Evolutionary conservation across 768 basidiomycete species (phyloP), one percentile per base, ranked within the genome.

Genomic region (Macrolepiota fuliginosa): DNA sequence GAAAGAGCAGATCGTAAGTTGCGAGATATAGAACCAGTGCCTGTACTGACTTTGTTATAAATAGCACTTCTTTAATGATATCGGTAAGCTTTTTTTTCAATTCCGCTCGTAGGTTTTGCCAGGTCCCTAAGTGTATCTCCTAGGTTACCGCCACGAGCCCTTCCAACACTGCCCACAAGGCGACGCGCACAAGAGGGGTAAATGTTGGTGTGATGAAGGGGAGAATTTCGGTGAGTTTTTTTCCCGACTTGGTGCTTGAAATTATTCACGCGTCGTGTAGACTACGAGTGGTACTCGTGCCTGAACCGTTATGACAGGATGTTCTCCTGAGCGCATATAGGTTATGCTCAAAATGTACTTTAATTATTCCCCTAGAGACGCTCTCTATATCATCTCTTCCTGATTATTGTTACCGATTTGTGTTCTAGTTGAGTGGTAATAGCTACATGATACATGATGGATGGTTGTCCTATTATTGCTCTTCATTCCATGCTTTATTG

Each of bases 121-220:
- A n/a, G n/a, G 7, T 39, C 24, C 17, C 29, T 55, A 59, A 32
- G 19, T 0, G 35, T 46, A 24, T 52, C 47, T 39, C 35, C 53
- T 27, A 69, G 68, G 88, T 3, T 98, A 97, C 71, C 83, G 88
- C 36, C 95, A 98, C 68, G 89, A 93, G 67, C 94, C 94, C 11
- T 98, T 98, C 85, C 92, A 94, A 72, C 94, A 94, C 72, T 94
- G 96, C 72, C 89, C 90, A 0, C 84, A 87, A 73, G 88, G 86
- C n/a, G 82, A 79, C n/a, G 71, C 83, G 6, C 93, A 94, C 74
- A 77, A 78, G 54, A 81, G 80, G 62, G 92, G 92, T 37, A 94
- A 90, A 70, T 96, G 95, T 68, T 94, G 91, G 84, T 97, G 94
- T 70, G 87, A 92, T 64, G 75, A 79, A 17, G 72, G 77, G 17